Base-by-base conservation (phyloP, 1,139 yeast genomes). In the Geotrichum aggregatum region DNA sequence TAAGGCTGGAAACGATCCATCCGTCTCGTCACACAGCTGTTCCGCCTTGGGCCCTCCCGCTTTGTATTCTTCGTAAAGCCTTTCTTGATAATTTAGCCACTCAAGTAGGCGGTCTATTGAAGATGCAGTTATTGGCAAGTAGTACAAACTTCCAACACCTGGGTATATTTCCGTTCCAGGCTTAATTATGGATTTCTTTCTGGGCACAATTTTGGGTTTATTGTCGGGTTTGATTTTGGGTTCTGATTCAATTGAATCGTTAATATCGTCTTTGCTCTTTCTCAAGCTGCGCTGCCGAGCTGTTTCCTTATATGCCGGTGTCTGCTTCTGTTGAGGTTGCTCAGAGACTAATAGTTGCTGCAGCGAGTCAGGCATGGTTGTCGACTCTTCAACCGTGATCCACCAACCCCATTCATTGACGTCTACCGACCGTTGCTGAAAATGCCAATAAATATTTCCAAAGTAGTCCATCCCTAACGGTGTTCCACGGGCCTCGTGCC, bases 401-500 rank as follows among this genome's bases (percentile, higher is more conserved):
- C 56, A 53, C 35, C 33, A 36, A 2, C 54, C 48, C 45, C 60
- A 44, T 21, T 49, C 50, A 16, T 35, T 36, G 3, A 58, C 56
- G n/a, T 63, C 63, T 30, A 61, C 57, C 8, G 65, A 56, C 53
- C 68, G 65, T 48, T 66, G 70, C 56, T 69, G 72, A 50, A 71
- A 63, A 3, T 63, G 59, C 74, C 74, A 71, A 56, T 70, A 71
- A 22, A 55, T 57, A 54, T 71, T 71, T 8, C 72, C 72, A 30
- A 58, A 55, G 4, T 57, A 56, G 57, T 71, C 74, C 5, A 39
- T 48, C 18, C 73, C 72, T 18, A 71, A 50, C 4, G 72, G 65
- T 21, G 60, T 49, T 3, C 70, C 69, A 31, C 74, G 63, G 47
- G 58, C 58, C 50, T 59, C 64, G 56, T 61, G 59, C 54, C 63